Evolutionary conservation across 345 rosid genomes (phyloP).

Genomic region (Eucalyptus curtisii): DNA sequence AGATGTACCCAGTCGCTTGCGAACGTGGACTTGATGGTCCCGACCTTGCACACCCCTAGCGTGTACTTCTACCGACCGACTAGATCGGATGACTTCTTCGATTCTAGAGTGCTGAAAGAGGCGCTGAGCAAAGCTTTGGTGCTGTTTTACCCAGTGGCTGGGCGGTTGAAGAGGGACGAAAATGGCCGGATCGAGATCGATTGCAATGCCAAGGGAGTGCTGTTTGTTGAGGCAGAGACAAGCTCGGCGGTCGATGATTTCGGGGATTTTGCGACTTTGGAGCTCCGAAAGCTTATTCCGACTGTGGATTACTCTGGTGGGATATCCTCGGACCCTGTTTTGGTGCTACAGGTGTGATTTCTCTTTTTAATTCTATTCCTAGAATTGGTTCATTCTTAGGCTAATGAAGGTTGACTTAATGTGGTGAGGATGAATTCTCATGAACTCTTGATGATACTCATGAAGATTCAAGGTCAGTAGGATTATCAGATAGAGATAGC

Average conservation of each 20-base stretch:
- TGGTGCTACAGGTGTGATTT: neutral
- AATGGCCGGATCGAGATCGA: constrained; percentile 30
- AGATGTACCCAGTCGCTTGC: constrained; percentile 46
- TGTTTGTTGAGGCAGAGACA: constrained; percentile 77
- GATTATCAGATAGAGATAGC: neutral
- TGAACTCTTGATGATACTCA: neutral
- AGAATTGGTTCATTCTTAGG: neutral
- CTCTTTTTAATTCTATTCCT: neutral
- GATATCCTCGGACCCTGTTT: neutral
- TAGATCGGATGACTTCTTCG: constrained; percentile 51
- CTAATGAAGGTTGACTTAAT: neutral
- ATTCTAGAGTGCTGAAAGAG: constrained; percentile 41
- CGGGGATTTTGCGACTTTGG: neutral
- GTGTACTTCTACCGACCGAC: constrained; percentile 84
- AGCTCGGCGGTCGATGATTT: constrained; percentile 47
- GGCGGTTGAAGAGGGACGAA: constrained; percentile 37
- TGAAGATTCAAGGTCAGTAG: neutral
- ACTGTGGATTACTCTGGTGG: constrained; percentile 64
- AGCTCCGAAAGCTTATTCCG: neutral
- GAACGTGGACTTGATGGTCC: constrained; percentile 76
- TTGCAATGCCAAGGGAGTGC: constrained; percentile 79
- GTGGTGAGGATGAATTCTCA: neutral
- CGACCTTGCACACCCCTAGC: constrained; percentile 86
- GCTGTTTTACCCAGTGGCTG: constrained; percentile 66
- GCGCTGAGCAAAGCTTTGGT: constrained; percentile 66